Percentiles rank a stretch among this genome's conserved stretches.
Evolutionary conservation across 257 asterid species (phyloP).

Genomic region (Nicotiana undulata): DNA sequence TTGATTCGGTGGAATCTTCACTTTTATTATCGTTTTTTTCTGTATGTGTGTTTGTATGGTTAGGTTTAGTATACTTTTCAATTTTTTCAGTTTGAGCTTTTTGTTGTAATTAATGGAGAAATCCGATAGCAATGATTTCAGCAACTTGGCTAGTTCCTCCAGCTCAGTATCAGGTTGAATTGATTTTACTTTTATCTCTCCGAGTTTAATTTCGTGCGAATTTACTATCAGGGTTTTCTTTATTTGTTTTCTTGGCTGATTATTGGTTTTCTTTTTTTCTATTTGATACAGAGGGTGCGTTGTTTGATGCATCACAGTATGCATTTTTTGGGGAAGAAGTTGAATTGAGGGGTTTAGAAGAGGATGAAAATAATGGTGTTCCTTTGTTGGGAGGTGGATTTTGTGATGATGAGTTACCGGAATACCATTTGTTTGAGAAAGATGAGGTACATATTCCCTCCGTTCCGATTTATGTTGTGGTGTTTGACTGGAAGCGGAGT

Average conservation of each 20-base stretch:
- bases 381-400: constrained; percentile 36
- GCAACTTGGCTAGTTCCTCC: constrained; percentile 26
- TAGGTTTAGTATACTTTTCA: not conserved
- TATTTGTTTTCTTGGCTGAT: not conserved
- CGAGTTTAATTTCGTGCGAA: not conserved
- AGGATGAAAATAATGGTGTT: constrained; percentile 32
- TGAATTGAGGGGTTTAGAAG: constrained; percentile 70
- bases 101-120: constrained; percentile 45
- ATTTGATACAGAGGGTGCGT: constrained; percentile 41
- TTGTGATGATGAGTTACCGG: constrained; percentile 47
- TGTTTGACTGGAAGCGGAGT: too few relatives aligned
- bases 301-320: constrained; percentile 76
- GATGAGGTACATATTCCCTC: constrained; percentile 45
- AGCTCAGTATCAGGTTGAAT: constrained; percentile 42
- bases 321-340: constrained; percentile 74
- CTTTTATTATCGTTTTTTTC: not conserved
- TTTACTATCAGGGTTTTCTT: not conserved
- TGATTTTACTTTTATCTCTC: not conserved
- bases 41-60: not conserved
- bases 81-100: not conserved
- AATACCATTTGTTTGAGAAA: constrained; percentile 68
- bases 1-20: not conserved
- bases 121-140: constrained; percentile 27
- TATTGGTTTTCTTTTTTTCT: not conserved
- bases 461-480: too few relatives aligned